These are phyloP conservation scores for Pyracantha coccinea DNA, from an alignment of 331 rosid species.

Conservation along the genomic window DNA sequence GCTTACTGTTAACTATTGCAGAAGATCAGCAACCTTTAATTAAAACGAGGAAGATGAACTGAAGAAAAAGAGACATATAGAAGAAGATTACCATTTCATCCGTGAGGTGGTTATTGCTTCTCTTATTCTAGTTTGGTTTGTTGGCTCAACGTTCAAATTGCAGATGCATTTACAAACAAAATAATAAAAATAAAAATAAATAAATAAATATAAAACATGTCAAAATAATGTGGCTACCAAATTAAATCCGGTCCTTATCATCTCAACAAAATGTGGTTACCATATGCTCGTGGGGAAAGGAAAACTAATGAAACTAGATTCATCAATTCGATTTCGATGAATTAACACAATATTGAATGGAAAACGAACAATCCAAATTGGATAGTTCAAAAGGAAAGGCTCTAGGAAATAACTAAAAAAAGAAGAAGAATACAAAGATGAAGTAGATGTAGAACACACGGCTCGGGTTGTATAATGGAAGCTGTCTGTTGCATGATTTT, in stretches of 20 bases:
- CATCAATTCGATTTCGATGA: background rate
- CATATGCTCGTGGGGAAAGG: background rate
- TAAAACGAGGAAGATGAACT: no score
- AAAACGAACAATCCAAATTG: background rate
- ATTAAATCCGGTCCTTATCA: background rate
- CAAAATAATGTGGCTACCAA: background rate
- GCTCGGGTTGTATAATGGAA: background rate
- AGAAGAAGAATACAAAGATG: background rate
- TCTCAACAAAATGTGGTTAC: background rate
- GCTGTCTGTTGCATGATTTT: conserved; percentile 9
- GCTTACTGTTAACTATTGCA: no score
- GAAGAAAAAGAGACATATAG: no score
- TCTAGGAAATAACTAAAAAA: conserved; percentile 6
- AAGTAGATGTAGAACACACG: conserved; percentile 2
- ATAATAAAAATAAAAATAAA: no score
- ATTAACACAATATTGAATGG: background rate
- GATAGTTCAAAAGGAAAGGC: conserved; percentile 17
- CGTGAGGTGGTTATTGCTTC: no score
- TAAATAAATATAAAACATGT: background rate
- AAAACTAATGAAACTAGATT: background rate
- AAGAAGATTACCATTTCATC: no score
- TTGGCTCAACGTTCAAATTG: no score
- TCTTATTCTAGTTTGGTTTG: no score
- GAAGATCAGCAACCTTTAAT: no score
- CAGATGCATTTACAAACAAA: no score